phyloP scores from a whole-genome alignment of 768 basidiomycete species.

The Hypsizygus marmoreus region DNA sequence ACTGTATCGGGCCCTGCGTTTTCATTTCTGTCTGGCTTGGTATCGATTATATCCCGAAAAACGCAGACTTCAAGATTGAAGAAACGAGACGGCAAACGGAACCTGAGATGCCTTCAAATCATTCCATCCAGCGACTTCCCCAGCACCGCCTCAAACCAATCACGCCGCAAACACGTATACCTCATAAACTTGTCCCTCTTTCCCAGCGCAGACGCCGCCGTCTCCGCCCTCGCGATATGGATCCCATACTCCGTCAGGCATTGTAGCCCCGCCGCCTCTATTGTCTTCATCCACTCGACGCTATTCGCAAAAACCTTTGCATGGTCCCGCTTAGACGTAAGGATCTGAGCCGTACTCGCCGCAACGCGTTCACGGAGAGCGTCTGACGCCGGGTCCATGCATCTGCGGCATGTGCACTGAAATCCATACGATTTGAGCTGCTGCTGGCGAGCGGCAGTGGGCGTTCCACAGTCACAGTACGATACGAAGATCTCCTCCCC shows the following conservation, averaged over 20 bases:
- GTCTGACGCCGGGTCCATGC: constrained; percentile 23
- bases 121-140: too few relatives aligned
- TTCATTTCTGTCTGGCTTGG: too few relatives aligned
- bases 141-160: neutral
- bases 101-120: too few relatives aligned
- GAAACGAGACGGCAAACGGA: too few relatives aligned
- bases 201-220: neutral
- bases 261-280: neutral
- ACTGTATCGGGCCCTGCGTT: too few relatives aligned
- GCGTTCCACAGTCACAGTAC: constrained; percentile 20
- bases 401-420: constrained; percentile 34
- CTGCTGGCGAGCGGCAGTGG: constrained; percentile 24
- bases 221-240: neutral
- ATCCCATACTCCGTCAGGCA: neutral
- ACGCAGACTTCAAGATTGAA: too few relatives aligned
- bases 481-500: constrained; percentile 34
- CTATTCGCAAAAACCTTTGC: neutral
- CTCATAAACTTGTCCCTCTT: neutral
- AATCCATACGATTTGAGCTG: constrained; percentile 31
- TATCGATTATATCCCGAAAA: too few relatives aligned
- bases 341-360: constrained; percentile 4
- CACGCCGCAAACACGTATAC: neutral
- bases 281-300: neutral
- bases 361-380: constrained; percentile 11
- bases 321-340: neutral